These are phyloP conservation scores for Rehmannia glutinosa DNA, from an alignment of 257 asterid species.

Conservation along the genomic window DNA sequence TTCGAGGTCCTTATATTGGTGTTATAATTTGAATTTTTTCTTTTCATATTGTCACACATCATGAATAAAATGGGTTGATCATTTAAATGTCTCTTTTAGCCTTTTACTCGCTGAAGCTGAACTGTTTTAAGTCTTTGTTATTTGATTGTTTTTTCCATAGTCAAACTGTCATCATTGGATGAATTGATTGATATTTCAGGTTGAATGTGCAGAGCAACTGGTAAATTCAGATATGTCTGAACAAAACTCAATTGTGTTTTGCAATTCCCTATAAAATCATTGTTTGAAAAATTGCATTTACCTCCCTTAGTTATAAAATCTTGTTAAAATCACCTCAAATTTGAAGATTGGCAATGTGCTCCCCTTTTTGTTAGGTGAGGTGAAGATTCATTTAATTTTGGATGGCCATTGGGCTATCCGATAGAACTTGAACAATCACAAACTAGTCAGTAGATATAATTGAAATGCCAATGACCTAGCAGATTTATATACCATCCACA, in stretches of 20 bases:
- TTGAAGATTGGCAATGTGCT: background rate
- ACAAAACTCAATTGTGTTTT: no score
- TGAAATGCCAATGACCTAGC: no score
- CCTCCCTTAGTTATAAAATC: background rate
- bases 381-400: background rate
- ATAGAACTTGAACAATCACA: no score
- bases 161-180: conserved; percentile 12
- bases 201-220: conserved; percentile 11
- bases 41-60: no score
- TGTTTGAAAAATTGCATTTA: background rate
- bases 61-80: no score
- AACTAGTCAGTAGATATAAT: no score
- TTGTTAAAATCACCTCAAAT: background rate
- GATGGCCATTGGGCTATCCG: no score
- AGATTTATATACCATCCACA: no score
- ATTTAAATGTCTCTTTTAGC: no score
- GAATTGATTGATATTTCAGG: conserved; percentile 4
- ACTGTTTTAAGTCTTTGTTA: background rate
- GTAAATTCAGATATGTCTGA: conserved; percentile 11
- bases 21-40: no score
- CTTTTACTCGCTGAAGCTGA: background rate
- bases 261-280: background rate
- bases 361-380: background rate
- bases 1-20: no score
- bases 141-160: background rate